phyloP scores from a whole-genome alignment of 148 eudicot species.

The Amaranthus palmeri region DNA sequence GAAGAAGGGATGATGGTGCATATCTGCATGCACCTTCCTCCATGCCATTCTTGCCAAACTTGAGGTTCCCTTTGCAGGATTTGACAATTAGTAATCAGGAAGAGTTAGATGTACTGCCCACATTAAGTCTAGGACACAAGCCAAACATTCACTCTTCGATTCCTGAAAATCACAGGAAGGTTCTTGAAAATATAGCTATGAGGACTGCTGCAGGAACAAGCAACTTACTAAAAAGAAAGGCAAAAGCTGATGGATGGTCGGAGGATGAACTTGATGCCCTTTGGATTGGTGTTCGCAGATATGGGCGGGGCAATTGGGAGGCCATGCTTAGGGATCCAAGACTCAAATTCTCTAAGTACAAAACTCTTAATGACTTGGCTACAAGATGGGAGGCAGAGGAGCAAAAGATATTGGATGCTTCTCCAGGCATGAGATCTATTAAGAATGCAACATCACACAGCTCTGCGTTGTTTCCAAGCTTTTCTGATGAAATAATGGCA shows the following conservation, averaged over 20 bases:
- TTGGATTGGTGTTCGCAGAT: slow-evolving; percentile 98
- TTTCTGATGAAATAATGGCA: slow-evolving; percentile 81
- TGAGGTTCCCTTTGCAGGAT: slow-evolving; percentile 45
- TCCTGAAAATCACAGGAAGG: slow-evolving; percentile 83
- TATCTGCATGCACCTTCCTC: slow-evolving; percentile 35
- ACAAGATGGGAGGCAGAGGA: slow-evolving; percentile 86
- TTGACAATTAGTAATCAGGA: slow-evolving; percentile 37
- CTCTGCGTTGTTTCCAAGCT: slow-evolving; percentile 43
- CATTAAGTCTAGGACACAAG: slow-evolving; percentile 55
- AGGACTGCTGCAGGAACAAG: slow-evolving; percentile 62
- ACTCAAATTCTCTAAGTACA: slow-evolving; percentile 61
- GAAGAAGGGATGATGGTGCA: slow-evolving; percentile 43
- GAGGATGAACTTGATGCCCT: slow-evolving; percentile 93
- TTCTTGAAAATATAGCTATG: slow-evolving; percentile 81
- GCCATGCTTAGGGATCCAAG: slow-evolving; percentile 71
- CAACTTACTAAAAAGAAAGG: slow-evolving; percentile 52
- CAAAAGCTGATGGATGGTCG: slow-evolving; percentile 68
- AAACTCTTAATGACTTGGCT: slow-evolving; percentile 59
- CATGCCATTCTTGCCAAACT: slow-evolving; percentile 54
- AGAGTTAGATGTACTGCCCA: slow-evolving; percentile 48
- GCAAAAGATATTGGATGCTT: slow-evolving; percentile 55
- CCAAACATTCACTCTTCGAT: slow-evolving; percentile 45
- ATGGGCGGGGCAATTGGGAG: slow-evolving; percentile 84
- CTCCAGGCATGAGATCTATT: slow-evolving; percentile 35
- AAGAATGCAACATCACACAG: slow-evolving; percentile 40